Conservation (phyloP, 805 yeast genomes). For the Zygosaccharomyces siamensis region DNA sequence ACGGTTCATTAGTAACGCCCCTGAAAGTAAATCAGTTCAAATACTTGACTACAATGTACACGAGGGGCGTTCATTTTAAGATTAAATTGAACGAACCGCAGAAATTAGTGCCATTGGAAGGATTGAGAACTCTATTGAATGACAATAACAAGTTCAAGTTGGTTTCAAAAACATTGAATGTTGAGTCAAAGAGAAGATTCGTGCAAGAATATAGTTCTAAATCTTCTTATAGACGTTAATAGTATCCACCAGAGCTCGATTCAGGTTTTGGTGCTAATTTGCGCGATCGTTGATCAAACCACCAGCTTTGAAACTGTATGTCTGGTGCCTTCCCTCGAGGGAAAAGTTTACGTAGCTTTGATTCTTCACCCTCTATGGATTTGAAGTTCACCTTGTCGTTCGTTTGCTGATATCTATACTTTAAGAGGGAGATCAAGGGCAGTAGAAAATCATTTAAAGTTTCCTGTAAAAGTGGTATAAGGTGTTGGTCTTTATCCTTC, state of each 20-base stretch:
- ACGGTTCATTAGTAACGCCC: constrained; percentile 35
- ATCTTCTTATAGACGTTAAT: constrained; percentile 7
- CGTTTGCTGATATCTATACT: constrained; percentile 28
- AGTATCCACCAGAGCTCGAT: constrained; percentile 7
- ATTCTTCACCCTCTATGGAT: constrained; percentile 18
- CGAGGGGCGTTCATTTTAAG: constrained; percentile 19
- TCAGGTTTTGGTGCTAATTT: constrained; percentile 1
- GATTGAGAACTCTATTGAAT: constrained; percentile 33
- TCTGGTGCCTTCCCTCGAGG: constrained; percentile 31
- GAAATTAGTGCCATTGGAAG: constrained; percentile 22
- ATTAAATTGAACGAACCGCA: constrained; percentile 26
- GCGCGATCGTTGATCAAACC: constrained; percentile 13
- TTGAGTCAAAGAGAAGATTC: constrained; percentile 43
- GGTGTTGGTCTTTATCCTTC: constrained; percentile 4
- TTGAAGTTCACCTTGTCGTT: constrained; percentile 30
- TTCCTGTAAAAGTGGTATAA: constrained; percentile 25
- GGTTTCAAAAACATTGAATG: constrained; percentile 43
- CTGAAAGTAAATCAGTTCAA: constrained; percentile 14
- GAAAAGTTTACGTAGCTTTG: constrained; percentile 13
- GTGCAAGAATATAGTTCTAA: constrained; percentile 30
- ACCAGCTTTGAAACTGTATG: constrained; percentile 23
- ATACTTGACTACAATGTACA: constrained; percentile 21
- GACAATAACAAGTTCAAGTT: constrained; percentile 47
- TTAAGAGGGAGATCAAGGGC: constrained; percentile 26
- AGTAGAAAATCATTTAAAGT: constrained; percentile 27